Evolutionary conservation across 2,329 filamentous ascomycete species (phyloP).

Genomic region (Huntiella decipiens): DNA sequence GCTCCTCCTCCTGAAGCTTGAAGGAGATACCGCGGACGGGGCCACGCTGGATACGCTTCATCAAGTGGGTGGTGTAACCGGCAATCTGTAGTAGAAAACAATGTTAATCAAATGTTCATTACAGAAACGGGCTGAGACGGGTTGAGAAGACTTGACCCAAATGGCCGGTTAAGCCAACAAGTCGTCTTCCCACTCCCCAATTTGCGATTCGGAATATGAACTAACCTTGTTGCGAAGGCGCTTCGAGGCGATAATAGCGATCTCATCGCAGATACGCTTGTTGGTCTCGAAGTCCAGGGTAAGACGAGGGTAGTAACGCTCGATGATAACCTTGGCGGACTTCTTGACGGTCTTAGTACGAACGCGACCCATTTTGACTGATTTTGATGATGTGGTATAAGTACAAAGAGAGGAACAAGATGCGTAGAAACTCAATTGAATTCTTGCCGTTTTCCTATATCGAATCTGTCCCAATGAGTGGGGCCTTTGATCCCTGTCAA

Average conservation of each 20-base stretch:
- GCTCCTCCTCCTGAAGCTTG: constrained; percentile 99
- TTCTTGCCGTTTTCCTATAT: too few relatives aligned
- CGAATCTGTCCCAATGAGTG: too few relatives aligned
- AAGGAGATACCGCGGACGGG: constrained; percentile 99
- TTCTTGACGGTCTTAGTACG: constrained; percentile 53
- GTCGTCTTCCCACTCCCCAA: not conserved
- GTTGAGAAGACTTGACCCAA: not conserved
- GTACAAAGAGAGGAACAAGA: constrained; percentile 9
- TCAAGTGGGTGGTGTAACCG: constrained; percentile 94
- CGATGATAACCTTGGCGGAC: constrained; percentile 98
- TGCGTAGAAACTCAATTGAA: constrained; percentile 1
- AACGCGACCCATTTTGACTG: constrained; percentile 51
- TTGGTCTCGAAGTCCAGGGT: constrained; percentile 99
- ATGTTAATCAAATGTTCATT: not conserved
- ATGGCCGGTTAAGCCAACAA: not conserved
- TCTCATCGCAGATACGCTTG: constrained; percentile 99
- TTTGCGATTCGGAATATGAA: not conserved
- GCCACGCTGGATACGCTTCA: constrained; percentile 99
- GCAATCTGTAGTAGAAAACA: constrained; percentile 46
- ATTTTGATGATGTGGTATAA: constrained; percentile 21
- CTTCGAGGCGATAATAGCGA: constrained; percentile 98
- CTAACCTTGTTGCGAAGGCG: constrained; percentile 93
- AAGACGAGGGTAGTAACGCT: constrained; percentile 93
- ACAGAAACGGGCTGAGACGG: not conserved
- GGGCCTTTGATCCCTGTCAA: too few relatives aligned